Evolutionary conservation across 2,329 filamentous ascomycete species (phyloP), one percentile per base, ranked within the genome.

Genomic region (Calonectria naviculata): DNA sequence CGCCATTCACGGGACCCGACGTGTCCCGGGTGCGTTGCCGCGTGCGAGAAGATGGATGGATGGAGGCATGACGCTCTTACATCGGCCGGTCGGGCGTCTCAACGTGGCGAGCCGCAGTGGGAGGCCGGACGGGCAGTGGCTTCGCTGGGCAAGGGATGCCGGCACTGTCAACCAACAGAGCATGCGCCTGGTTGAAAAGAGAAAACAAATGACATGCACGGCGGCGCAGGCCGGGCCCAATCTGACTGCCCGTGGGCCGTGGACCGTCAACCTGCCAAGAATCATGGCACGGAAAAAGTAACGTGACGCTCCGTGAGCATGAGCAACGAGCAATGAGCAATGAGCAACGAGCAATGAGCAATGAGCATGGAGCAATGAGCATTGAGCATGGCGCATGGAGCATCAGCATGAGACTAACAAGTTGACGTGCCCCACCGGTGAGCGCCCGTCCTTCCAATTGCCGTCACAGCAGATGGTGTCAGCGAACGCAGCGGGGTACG

Each of bases 121-220:
- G n/a, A 36, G 52, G 12, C 21, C 34, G 31, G 31, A 26, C 5
- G 21, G 36, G 17, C 31, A 36, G 52, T 58, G 52, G 52, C 52
- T 58, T 58, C 15, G 52, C 19, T 15, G 31, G 52, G 31, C 52
- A 38, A 38, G 52, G 52, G 52, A 58, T 38, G 52, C 52, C 21
- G 52, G 52, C 52, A 58, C 8, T 58, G 47, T 28, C 47, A 52
- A 58, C 31, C 31, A 36, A 4, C 31, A 9, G 31, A 38, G 52
- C 9, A 58, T 58, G 52, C 52, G 52, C 52, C n/a, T 38, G 15
- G 52, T 58, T 58, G 52, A 58, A 58, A 58, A 38, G 52, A 58
- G 52, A 58, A 58, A 58, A 58, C 34, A 58, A 58, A 13, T 36
- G 52, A 36, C 52, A 58, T 58, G 52, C 52, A 58, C 34, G 52